Evolutionary conservation across 129 eudicot genomes (phyloP).

Genomic region (Heracleum sosnowskyi): DNA sequence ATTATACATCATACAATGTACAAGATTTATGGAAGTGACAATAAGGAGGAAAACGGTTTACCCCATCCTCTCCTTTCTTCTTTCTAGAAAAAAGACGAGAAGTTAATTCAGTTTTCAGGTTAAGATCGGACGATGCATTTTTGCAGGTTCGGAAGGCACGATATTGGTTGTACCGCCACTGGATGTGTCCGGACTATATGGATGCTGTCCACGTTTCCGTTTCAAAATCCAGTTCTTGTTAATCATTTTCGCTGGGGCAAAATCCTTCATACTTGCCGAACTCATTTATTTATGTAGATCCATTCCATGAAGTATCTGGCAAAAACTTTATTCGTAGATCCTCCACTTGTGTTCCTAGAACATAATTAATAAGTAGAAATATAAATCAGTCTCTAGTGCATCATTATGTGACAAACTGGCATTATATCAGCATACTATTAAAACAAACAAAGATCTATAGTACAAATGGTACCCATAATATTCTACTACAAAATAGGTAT

Average conservation of each 20-base stretch:
- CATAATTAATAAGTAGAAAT: neutral
- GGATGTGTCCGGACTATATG: conserved; percentile 40
- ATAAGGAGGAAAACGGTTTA: conserved; percentile 16
- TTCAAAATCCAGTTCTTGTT: conserved; percentile 74
- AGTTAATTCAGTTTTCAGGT: conserved; percentile 23
- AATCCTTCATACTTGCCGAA: conserved; percentile 51
- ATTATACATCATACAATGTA: neutral
- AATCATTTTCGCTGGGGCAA: conserved; percentile 36
- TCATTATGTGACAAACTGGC: neutral
- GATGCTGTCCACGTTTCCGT: conserved; percentile 62
- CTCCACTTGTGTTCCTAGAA: conserved; percentile 5
- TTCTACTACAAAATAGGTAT: neutral
- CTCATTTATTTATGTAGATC: conserved; percentile 7
- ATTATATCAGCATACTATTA: neutral
- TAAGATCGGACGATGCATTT: conserved; percentile 28
- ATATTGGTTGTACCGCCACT: conserved; percentile 28
- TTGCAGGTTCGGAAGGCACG: conserved; percentile 35
- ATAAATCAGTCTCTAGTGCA: neutral
- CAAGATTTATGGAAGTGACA: neutral
- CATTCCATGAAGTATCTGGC: neutral
- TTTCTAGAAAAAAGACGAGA: conserved; percentile 36
- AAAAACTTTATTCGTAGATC: neutral
- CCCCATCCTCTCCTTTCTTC: conserved; percentile 79
- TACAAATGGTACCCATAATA: too few species aligned
- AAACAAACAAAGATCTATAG: neutral